Base-by-base conservation (phyloP, 2,329 filamentous ascomycete genomes). In the Botrytis porri region DNA sequence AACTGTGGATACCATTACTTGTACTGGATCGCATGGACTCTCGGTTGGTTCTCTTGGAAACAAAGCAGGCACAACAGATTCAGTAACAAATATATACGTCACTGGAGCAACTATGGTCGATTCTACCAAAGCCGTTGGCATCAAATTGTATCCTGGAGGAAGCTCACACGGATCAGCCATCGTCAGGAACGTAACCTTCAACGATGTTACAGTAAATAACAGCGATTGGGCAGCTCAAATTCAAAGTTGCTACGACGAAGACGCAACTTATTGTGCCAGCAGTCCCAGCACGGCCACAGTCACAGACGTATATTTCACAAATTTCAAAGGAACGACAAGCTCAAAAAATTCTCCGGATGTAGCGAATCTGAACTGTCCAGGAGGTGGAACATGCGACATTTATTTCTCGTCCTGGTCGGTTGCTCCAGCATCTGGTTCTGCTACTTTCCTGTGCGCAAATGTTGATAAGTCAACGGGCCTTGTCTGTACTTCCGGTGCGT, bases 31-130 rank as follows among this genome's bases (percentile, higher is more conserved):
- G 14, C 85, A 85, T 64, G 84, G 85, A 12, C 76, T 86, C 14
- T 85, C 83, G 1, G 84, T 86, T 8, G 85, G 85, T 6, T 84
- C 83, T 3, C 78, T 86, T 9, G 85, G 84, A 0, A 82, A 82
- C 57, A 77, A 77, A 12, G 77, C 77, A 10, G 75, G 69, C 16
- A 39, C 59, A 25, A 64, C 80, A n/a, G 84, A 86, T 73, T 80
- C 79, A 0, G 84, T 86, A 25, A 75, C 81, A 67, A 84, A 86
- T 70, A 75, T 85, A 37, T 82, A 83, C 51, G 82, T 85, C 35
- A 79, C 78, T 20, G 80, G 81, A 14, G 83, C 82, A 1, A 81
- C 75, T 10, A 84, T 85, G 83, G 78, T 82, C 39, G 77, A 80
- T 35, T 84, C 81, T 2, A 82, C 81, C 43, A 85, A 86, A 74